These are phyloP conservation scores for Dryas octopetala DNA, from an alignment of 306 rosid species.

Conservation along the genomic window DNA sequence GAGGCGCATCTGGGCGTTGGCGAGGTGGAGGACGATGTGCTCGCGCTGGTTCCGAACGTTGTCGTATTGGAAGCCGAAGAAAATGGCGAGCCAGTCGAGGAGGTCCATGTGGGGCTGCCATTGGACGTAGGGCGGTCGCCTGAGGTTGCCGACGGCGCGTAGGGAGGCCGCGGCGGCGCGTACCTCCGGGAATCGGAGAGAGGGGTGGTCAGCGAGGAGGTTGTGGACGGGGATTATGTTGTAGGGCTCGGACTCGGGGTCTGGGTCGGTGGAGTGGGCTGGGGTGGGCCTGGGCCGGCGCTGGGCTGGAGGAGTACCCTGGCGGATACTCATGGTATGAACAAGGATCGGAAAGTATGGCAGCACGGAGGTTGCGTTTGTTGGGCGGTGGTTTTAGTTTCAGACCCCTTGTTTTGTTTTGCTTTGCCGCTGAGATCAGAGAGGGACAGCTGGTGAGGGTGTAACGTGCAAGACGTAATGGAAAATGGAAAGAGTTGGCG, in stretches of 20 bases:
- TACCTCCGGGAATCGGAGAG: constrained; percentile 84
- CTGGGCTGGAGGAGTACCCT: not conserved
- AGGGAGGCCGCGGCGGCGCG: constrained; percentile 80
- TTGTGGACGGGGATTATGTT: constrained; percentile 84
- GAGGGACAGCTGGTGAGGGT: too few relatives aligned
- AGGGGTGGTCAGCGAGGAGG: constrained; percentile 90
- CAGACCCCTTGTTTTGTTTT: too few relatives aligned
- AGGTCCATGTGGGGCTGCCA: constrained; percentile 77
- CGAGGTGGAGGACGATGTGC: constrained; percentile 88
- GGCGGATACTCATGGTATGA: too few relatives aligned
- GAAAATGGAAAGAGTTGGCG: too few relatives aligned
- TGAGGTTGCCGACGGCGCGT: constrained; percentile 64
- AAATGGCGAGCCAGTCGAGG: constrained; percentile 86
- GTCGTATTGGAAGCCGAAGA: constrained; percentile 80
- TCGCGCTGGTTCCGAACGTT: constrained; percentile 97
- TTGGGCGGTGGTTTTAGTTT: too few relatives aligned
- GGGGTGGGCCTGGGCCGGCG: not conserved
- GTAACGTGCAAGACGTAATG: too few relatives aligned
- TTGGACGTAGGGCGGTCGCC: constrained; percentile 63
- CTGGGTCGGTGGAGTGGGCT: constrained; percentile 17
- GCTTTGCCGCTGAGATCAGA: too few relatives aligned
- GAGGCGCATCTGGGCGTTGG: constrained; percentile 96
- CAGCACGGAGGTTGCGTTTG: too few relatives aligned
- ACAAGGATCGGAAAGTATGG: too few relatives aligned
- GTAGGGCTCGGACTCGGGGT: constrained; percentile 61